Conservation (phyloP, 2,329 filamentous ascomycete genomes). For the Ascochyta koolunga region DNA sequence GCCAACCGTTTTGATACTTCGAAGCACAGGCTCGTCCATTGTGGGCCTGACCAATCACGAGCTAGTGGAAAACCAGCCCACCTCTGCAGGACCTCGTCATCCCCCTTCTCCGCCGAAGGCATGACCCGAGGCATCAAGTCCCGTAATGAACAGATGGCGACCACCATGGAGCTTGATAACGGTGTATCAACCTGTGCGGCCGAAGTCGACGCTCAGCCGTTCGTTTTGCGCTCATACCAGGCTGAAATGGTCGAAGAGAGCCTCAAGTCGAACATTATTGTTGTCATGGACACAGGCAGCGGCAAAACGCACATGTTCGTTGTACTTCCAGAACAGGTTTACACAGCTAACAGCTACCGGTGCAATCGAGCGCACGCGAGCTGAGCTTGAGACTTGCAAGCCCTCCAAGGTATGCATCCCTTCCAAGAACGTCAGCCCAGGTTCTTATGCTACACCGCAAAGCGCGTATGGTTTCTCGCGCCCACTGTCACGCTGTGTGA, state of each 20-base stretch:
- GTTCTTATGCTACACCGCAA: conserved; percentile 6
- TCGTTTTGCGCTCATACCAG: conserved; percentile 54
- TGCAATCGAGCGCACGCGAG: conserved; percentile 52
- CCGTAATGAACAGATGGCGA: conserved; percentile 1
- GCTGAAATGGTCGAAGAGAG: conserved; percentile 57
- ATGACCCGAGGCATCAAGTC: neutral
- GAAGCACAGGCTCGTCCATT: neutral
- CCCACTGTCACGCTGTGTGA: conserved; percentile 54
- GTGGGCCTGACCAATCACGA: conserved; percentile 10
- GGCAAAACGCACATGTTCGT: conserved; percentile 55
- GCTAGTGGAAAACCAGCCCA: conserved; percentile 3
- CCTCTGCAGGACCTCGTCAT: conserved; percentile 1
- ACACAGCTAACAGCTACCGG: conserved; percentile 28
- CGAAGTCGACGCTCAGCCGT: conserved; percentile 14
- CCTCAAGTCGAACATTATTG: conserved; percentile 53
- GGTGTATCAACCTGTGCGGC: conserved; percentile 8
- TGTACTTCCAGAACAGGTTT: neutral
- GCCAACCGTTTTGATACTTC: neutral
- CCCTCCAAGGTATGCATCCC: conserved; percentile 41
- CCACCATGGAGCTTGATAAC: conserved; percentile 3
- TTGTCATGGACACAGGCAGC: conserved; percentile 57
- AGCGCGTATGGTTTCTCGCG: conserved; percentile 56
- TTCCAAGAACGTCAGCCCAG: neutral
- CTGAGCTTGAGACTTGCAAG: conserved; percentile 49
- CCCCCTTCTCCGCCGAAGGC: neutral